Percentiles rank a stretch among this genome's conserved stretches.
Conservation (phyloP, 306 rosid species). For the Acacia crassicarpa region DNA sequence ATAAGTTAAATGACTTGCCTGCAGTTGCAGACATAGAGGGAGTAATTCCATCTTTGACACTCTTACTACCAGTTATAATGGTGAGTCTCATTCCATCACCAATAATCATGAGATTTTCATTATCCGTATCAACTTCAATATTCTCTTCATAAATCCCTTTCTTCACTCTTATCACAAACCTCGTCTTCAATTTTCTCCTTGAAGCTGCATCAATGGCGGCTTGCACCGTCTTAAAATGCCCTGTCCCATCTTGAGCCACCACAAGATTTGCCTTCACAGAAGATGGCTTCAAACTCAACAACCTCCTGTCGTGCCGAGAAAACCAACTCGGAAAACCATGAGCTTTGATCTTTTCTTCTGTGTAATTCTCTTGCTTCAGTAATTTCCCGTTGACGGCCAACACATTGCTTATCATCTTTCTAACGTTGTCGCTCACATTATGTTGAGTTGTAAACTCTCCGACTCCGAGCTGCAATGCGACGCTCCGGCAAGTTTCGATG, state of each 20-base stretch:
- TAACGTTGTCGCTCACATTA: conserved; percentile 28
- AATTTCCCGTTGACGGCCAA: conserved; percentile 56
- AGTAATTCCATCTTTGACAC: conserved; percentile 64
- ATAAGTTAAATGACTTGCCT: conserved; percentile 39
- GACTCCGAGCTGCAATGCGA: conserved; percentile 48
- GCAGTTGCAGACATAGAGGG: conserved; percentile 86
- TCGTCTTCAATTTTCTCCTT: neutral
- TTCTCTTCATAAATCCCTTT: conserved; percentile 77
- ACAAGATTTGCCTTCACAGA: conserved; percentile 46
- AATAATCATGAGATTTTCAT: conserved; percentile 62
- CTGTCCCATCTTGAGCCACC: conserved; percentile 89
- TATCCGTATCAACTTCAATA: conserved; percentile 55
- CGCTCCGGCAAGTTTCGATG: conserved; percentile 53
- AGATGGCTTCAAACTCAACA: conserved; percentile 25
- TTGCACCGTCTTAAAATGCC: conserved; percentile 18
- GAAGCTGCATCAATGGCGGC: no score
- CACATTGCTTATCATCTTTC: conserved; percentile 51
- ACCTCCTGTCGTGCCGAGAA: conserved; percentile 43
- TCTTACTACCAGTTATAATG: conserved; percentile 59
- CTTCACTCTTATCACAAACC: conserved; percentile 66
- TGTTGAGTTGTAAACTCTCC: conserved; percentile 37
- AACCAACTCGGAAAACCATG: conserved; percentile 64
- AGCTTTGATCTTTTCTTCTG: neutral
- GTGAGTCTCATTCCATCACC: conserved; percentile 75
- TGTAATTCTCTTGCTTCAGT: conserved; percentile 7